Percentiles rank a stretch among this genome's conserved stretches.
phyloP scores from a whole-genome alignment of 164 flowering plant genomes.

The Nymphaea colorata region DNA sequence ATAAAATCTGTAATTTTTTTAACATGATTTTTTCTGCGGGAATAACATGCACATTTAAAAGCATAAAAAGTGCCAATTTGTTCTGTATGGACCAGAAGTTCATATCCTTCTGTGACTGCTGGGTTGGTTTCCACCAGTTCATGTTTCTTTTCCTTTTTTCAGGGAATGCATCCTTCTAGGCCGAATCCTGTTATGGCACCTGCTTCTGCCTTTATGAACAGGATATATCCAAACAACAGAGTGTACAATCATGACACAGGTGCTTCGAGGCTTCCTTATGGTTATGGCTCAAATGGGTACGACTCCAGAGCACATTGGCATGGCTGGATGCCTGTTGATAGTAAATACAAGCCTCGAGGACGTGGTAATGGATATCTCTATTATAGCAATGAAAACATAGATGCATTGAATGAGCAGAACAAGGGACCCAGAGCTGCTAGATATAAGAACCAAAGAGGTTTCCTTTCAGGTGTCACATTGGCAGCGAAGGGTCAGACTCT shows the following conservation, averaged over 20 bases:
- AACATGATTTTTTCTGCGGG: too few species aligned
- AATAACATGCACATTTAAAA: too few species aligned
- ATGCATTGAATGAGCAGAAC: constrained; percentile 80
- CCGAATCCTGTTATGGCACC: constrained; percentile 15
- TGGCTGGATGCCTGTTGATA: constrained; percentile 48
- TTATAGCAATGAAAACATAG: constrained; percentile 47
- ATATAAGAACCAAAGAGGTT: constrained; percentile 40
- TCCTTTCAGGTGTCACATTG: constrained; percentile 19
- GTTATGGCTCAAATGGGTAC: constrained; percentile 25
- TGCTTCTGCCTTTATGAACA: constrained; percentile 25
- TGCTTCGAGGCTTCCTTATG: constrained; percentile 19
- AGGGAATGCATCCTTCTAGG: constrained; percentile 18
- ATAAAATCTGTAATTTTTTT: too few species aligned
- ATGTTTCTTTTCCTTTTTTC: not conserved
- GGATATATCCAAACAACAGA: constrained; percentile 30
- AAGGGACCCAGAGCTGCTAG: constrained; percentile 74
- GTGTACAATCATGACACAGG: constrained; percentile 33
- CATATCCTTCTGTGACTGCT: too few species aligned
- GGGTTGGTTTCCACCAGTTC: not conserved
- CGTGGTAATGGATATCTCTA: constrained; percentile 38
- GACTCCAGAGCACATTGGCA: constrained; percentile 29
- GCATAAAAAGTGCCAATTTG: too few species aligned
- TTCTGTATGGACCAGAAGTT: too few species aligned
- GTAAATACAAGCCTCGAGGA: constrained; percentile 54
- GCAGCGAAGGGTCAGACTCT: constrained; percentile 45